phyloP scores from a whole-genome alignment of 1,284 basidiomycete species.

The Prillingera fragicola region DNA sequence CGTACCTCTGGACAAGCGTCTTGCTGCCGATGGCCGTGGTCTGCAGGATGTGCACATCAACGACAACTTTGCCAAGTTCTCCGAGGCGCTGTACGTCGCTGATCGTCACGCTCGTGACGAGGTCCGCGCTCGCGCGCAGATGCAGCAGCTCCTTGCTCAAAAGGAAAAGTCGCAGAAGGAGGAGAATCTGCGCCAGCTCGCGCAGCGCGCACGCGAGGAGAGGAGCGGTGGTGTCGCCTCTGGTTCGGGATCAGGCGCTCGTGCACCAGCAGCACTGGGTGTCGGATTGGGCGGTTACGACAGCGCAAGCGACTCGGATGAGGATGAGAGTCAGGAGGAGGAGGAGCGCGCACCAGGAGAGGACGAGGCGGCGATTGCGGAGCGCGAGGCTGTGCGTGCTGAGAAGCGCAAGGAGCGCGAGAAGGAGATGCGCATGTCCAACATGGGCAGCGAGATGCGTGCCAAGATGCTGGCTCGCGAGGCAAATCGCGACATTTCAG shows the following conservation, averaged over 20 bases:
- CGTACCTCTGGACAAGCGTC: constrained; percentile 94
- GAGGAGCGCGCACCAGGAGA: constrained; percentile 60
- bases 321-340: constrained; percentile 52
- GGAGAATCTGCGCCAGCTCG: constrained; percentile 87
- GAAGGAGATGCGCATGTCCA: constrained; percentile 96
- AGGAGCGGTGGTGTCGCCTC: constrained; percentile 62
- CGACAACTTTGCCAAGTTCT: constrained; percentile 98
- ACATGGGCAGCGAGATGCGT: constrained; percentile 96
- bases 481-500: constrained; percentile 97
- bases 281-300: constrained; percentile 82
- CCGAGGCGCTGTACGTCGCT: constrained; percentile 92
- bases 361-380: constrained; percentile 76
- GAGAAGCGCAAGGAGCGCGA: constrained; percentile 92
- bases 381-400: constrained; percentile 82
- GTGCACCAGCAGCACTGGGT: constrained; percentile 47
- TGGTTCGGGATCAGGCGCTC: constrained; percentile 18
- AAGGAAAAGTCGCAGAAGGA: constrained; percentile 98
- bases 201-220: constrained; percentile 91
- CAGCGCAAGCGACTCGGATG: constrained; percentile 55
- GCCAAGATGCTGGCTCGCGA: constrained; percentile 88
- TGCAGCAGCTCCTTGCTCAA: constrained; percentile 96
- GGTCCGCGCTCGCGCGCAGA: constrained; percentile 87
- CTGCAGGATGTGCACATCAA: constrained; percentile 98
- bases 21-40: constrained; percentile 94
- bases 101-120: constrained; percentile 97